Evolutionary conservation across 169 alveolate species (phyloP), one percentile per base, ranked within the genome.

Genomic region (Plasmodium relictum): DNA sequence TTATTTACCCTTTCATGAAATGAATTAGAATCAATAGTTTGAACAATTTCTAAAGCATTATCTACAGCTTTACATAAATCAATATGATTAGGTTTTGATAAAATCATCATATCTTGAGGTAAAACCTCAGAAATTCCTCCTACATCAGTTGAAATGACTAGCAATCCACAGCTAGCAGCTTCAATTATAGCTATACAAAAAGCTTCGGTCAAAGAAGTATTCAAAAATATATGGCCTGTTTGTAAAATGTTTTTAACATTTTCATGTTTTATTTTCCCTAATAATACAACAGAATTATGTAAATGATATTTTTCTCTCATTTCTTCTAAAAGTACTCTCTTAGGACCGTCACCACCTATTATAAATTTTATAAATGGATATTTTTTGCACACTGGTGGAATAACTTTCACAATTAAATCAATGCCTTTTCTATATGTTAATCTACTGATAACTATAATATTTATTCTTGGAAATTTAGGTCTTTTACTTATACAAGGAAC

Each of bases 121-220:
- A 94, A 68, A 6, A 94, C 98, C 72, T 98, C 99, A 0, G 99
- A 98, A 0, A 98, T 97, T 3, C 99, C 99, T 9, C 99, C 99
- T 14, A 98, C 99, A 90, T 97, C 95, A 20, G 99, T 98, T 1
- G 99, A 95, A 6, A 99, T 99, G 16, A 98, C 98, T 69, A 97
- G 94, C 20, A 99, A 93, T 6, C 99, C 99, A 59, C 99, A 98
- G n/a, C 99, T 96, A 14, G 99, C 99, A 20, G 99, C 99, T 92
- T 99, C 99, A 20, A 89, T 73, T 3, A 98, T 97, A 26, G 99
- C 99, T n/a, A 98, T 98, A 92, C 99, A 98, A 95, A 99, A 98
- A 6, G 99, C 99, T 93, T 98, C 99, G 6, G 99, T 98, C 73
- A 98, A 95, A 26, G 99, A 98, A 61, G 99, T 95, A 93, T 98